Conservation (phyloP, 2,329 filamentous ascomycete species). For the Epichloe hybrida region DNA sequence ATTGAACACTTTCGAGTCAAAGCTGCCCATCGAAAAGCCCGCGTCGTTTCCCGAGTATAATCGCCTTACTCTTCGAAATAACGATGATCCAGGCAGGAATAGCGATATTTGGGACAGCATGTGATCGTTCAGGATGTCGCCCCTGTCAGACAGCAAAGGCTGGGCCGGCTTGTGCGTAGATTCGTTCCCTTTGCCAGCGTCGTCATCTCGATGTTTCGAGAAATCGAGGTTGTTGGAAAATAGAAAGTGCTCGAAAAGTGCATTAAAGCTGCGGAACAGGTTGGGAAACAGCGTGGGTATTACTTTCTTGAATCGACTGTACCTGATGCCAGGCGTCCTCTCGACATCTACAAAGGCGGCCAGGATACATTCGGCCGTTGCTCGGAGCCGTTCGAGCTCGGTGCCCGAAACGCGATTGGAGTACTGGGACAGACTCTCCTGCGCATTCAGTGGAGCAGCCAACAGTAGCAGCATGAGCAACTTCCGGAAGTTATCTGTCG, state of each 20-base stretch:
- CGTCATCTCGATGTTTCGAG: constrained; percentile 32
- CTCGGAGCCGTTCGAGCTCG: constrained; percentile 44
- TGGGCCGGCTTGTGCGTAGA: constrained; percentile 19
- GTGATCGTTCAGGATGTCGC: constrained; percentile 52
- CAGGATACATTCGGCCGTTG: constrained; percentile 50
- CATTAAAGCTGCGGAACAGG: constrained; percentile 53
- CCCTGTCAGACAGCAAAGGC: constrained; percentile 36
- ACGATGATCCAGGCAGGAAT: constrained; percentile 49
- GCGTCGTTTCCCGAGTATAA: constrained; percentile 58
- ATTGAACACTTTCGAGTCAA: constrained; percentile 62
- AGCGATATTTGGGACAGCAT: constrained; percentile 58
- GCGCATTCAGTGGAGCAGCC: constrained; percentile 48
- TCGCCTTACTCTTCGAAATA: constrained; percentile 52
- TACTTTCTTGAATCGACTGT: constrained; percentile 45
- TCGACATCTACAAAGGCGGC: constrained; percentile 54
- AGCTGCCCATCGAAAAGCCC: constrained; percentile 66
- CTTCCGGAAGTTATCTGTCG: constrained; percentile 58
- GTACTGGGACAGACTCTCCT: constrained; percentile 51
- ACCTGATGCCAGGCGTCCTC: constrained; percentile 48
- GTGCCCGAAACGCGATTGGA: constrained; percentile 40
- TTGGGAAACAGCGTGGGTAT: constrained; percentile 49
- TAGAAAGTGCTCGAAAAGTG: constrained; percentile 61
- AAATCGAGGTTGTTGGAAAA: constrained; percentile 61
- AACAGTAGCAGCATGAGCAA: constrained; percentile 58
- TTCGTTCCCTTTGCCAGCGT: not conserved